A percentile compares a stretch with the other conserved stretches of the same genome.
phyloP scores from a whole-genome alignment of 352 stramenopile species.

The Ophiocytium majus region DNA sequence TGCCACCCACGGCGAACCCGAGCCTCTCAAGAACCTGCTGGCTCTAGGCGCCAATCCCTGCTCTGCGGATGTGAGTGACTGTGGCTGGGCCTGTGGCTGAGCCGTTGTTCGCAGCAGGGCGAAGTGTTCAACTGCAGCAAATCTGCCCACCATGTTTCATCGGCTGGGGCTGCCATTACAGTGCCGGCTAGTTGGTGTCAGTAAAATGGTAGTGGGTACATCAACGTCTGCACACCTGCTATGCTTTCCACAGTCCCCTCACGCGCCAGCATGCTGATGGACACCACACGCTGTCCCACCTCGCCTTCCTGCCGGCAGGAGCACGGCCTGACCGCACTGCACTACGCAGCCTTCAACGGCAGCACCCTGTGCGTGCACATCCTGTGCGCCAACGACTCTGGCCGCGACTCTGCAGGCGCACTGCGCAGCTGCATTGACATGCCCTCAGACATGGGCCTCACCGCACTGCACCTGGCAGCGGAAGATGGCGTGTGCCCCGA shows the following conservation, averaged over 20 bases:
- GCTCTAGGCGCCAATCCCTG: conserved; percentile 48
- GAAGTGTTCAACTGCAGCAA: conserved; percentile 1
- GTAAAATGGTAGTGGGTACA: not conserved
- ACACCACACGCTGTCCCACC: too few species aligned
- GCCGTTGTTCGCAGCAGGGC: not conserved
- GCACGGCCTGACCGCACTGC: conserved; percentile 51
- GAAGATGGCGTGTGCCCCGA: conserved; percentile 23
- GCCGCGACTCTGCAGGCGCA: conserved; percentile 23
- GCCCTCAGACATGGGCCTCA: conserved; percentile 29
- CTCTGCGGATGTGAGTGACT: conserved; percentile 41
- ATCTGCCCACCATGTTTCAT: not conserved
- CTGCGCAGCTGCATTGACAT: conserved; percentile 49
- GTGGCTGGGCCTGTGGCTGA: not conserved
- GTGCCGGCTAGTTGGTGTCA: too few species aligned
- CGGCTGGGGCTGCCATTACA: not conserved
- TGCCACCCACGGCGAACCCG: conserved; percentile 36
- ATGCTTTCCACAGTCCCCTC: not conserved
- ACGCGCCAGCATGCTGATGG: not conserved
- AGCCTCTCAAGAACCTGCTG: conserved; percentile 42
- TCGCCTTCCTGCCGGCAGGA: too few species aligned
- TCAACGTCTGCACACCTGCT: not conserved
- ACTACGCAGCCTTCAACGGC: conserved; percentile 54
- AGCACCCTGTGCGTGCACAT: conserved; percentile 52
- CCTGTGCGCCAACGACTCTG: conserved; percentile 53
- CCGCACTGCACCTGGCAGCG: conserved; percentile 40